Evolutionary conservation across 1,284 basidiomycete species (phyloP), one percentile per base, ranked within the genome.

Genomic region (Testicularia cyperi): DNA sequence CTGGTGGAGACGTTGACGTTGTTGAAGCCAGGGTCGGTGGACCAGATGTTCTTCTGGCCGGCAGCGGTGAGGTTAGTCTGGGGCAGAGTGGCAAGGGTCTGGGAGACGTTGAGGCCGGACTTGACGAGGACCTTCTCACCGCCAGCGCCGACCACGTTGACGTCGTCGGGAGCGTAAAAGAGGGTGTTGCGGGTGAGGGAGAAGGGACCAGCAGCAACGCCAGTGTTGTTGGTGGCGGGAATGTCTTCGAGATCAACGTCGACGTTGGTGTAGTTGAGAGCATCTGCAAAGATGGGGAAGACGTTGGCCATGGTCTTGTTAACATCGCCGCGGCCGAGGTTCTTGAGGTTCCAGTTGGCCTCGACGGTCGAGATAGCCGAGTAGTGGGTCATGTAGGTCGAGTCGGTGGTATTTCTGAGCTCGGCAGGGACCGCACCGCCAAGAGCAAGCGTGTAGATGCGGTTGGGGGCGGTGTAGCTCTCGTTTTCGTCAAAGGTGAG

Each of bases 401-500:
- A 27, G 31, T 71, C 64, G 16, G 57, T 58, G 12, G 60, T 65
- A 42, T 51, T 51, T 26, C 41, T 46, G 18, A 62, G 49, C 20
- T 55, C 37, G 6, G 30, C 15, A 2, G 67, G 67, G 19, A 70
- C 29, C 19, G 33, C 67, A 14, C 52, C 56, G 24, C 67, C 67
- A 15, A 70, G 58, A 15, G 57, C 39, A 15, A 68, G n/a, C 25
- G 64, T 65, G 45, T 57, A 55, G 47, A 75, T 56, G 46, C 51
- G 34, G 70, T 77, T 78, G 41, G 71, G 53, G 15, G 42, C 55
- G 8, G 38, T 43, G 53, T 80, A 79, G 3, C 76, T 80, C 57
- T 83, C 83, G 66, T 80, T 84, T 68, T 84, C 80, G 61, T 82
- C 81, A 44, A 82, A 84, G 0, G 84, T 84, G 38, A 85, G 62